phyloP scores from a whole-genome alignment of 1,284 basidiomycete genomes.

The Irpex lacteus region DNA sequence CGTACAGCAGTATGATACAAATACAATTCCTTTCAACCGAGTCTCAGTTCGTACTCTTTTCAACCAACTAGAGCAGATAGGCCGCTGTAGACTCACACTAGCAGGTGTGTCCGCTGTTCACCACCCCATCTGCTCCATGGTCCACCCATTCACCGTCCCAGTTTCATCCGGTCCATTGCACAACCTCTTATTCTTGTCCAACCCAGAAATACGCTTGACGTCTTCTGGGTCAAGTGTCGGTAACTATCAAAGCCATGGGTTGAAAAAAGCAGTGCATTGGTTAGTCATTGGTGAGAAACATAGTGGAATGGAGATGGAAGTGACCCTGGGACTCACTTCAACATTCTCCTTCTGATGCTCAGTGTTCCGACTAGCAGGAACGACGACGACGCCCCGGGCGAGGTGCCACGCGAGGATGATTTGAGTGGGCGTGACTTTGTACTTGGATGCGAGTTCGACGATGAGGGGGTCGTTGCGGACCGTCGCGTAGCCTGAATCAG shows the following conservation, averaged over 20 bases:
- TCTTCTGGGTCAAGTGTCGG: conserved; percentile 41
- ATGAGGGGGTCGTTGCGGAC: conserved; percentile 41
- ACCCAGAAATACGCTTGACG: conserved; percentile 43
- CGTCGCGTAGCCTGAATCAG: conserved; percentile 31
- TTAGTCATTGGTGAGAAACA: no score
- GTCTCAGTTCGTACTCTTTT: no score
- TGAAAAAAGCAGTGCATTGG: background rate
- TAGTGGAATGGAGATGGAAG: no score
- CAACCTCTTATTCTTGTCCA: conserved; percentile 50
- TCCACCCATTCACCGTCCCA: conserved; percentile 47
- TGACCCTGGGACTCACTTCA: no score
- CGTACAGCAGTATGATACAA: no score
- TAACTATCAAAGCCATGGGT: no score
- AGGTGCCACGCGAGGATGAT: conserved; percentile 46
- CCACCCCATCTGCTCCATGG: conserved; percentile 49
- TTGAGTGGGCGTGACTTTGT: conserved; percentile 39
- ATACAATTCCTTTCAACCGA: no score
- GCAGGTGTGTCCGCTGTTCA: conserved; percentile 1
- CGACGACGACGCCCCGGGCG: conserved; percentile 34
- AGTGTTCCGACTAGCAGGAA: conserved; percentile 41
- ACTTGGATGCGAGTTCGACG: conserved; percentile 39
- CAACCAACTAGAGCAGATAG: no score
- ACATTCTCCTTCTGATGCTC: conserved; percentile 43
- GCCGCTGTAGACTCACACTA: no score
- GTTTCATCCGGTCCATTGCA: conserved; percentile 28